Conservation (phyloP, 495 filamentous ascomycete species). For the Neurospora sp. region DNA sequence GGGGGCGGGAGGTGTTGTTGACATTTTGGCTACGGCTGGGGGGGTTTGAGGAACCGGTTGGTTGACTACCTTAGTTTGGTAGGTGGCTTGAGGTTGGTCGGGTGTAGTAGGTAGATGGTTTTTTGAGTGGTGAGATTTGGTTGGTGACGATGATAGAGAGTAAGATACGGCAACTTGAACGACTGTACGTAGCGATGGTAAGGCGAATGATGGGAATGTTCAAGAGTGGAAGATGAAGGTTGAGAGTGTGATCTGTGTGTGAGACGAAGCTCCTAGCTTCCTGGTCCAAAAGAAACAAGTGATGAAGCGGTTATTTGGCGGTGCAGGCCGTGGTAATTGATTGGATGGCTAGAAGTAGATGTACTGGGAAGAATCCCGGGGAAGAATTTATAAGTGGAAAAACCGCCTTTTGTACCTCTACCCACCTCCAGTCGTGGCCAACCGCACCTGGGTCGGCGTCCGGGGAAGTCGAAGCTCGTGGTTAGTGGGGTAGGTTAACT, state of each 20-base stretch:
- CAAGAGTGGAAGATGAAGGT: neutral
- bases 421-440: neutral
- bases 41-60: neutral
- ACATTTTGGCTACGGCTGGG: neutral
- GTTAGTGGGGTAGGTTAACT: neutral
- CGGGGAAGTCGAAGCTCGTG: neutral
- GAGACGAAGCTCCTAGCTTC: neutral
- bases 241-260: neutral
- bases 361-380: too few relatives aligned
- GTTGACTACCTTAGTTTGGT: neutral
- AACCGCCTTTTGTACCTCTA: too few relatives aligned
- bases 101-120: neutral
- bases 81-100: neutral
- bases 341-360: too few relatives aligned
- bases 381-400: too few relatives aligned
- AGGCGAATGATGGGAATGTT: neutral
- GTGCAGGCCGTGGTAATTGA: too few relatives aligned
- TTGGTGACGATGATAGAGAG: neutral
- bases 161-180: neutral
- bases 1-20: neutral
- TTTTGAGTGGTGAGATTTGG: neutral
- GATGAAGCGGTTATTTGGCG: too few relatives aligned
- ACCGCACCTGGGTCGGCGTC: neutral
- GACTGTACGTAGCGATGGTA: neutral
- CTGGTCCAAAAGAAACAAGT: too few relatives aligned